A percentile compares a stretch with the other conserved stretches of the same genome.
Conservation (phyloP, 441 rosid genomes). For the Bocquillonia castaneifolia region DNA sequence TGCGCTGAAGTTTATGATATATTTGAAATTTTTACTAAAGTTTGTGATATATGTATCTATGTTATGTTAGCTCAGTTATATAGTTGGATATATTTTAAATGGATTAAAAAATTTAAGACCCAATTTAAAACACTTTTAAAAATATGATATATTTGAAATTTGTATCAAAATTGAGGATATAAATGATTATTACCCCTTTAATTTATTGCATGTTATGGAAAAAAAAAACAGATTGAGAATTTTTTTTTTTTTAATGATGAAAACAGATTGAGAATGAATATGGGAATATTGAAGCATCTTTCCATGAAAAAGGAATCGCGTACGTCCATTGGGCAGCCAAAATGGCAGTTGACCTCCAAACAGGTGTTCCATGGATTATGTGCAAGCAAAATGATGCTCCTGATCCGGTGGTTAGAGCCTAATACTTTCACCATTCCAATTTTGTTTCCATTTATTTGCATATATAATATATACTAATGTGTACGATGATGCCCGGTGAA, state of each 20-base stretch:
- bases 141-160: no score
- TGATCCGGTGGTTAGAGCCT: slow-evolving; percentile 52
- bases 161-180: no score
- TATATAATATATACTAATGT: not conserved
- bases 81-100: no score
- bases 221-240: not conserved
- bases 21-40: no score
- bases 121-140: no score
- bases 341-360: slow-evolving; percentile 62
- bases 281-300: slow-evolving; percentile 48
- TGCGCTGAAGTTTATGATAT: no score
- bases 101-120: no score
- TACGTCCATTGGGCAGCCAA: slow-evolving; percentile 76
- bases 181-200: no score
- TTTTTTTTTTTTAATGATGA: not conserved
- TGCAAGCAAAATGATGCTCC: slow-evolving; percentile 91
- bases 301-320: slow-evolving; percentile 38
- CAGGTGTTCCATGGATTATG: slow-evolving; percentile 95
- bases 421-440: not conserved
- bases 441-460: not conserved
- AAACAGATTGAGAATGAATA: slow-evolving; percentile 78
- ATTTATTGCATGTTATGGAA: no score
- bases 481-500: no score
- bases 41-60: no score
- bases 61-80: no score